Evolutionary conservation across 805 yeast species (phyloP).

Genomic region (Sugiyamaella boreocaroliniensis): DNA sequence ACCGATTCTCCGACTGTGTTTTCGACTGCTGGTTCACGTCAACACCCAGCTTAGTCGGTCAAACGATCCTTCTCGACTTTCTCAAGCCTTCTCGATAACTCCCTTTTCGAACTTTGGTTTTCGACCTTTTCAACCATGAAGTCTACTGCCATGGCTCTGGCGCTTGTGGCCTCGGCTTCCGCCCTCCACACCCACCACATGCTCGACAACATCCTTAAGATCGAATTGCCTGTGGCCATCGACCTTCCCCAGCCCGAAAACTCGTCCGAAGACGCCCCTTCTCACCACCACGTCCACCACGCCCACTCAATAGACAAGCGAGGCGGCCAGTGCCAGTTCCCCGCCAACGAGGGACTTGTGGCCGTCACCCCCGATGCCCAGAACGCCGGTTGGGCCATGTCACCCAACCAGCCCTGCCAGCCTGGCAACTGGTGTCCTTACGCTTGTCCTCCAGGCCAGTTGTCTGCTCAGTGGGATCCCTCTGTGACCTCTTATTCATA

Average conservation of each 20-base stretch:
- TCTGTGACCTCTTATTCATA: conserved; percentile 62
- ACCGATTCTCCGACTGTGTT: too few relatives aligned
- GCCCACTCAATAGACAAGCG: conserved; percentile 14
- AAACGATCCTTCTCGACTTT: too few relatives aligned
- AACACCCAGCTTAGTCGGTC: too few relatives aligned
- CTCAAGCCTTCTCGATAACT: too few relatives aligned
- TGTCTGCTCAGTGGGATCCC: conserved; percentile 88
- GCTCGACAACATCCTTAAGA: conserved; percentile 1
- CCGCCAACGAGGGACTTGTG: conserved; percentile 60
- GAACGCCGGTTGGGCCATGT: conserved; percentile 86
- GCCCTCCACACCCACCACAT: neutral
- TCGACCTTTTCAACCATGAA: neutral
- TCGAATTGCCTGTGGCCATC: conserved; percentile 3
- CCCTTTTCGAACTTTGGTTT: too few relatives aligned
- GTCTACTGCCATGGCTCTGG: neutral
- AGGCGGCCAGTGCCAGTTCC: conserved; percentile 51
- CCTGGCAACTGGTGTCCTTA: conserved; percentile 84
- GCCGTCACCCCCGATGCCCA: conserved; percentile 50
- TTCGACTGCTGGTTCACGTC: too few relatives aligned
- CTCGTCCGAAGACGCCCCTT: neutral
- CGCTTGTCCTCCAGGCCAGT: conserved; percentile 83
- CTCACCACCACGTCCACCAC: conserved; percentile 1
- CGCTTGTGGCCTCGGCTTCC: neutral
- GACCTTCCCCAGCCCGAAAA: conserved; percentile 1
- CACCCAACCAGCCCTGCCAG: conserved; percentile 63